Evolutionary conservation across 805 yeast species (phyloP), one percentile per base, ranked within the genome.

Genomic region (Metschnikowia lunata): DNA sequence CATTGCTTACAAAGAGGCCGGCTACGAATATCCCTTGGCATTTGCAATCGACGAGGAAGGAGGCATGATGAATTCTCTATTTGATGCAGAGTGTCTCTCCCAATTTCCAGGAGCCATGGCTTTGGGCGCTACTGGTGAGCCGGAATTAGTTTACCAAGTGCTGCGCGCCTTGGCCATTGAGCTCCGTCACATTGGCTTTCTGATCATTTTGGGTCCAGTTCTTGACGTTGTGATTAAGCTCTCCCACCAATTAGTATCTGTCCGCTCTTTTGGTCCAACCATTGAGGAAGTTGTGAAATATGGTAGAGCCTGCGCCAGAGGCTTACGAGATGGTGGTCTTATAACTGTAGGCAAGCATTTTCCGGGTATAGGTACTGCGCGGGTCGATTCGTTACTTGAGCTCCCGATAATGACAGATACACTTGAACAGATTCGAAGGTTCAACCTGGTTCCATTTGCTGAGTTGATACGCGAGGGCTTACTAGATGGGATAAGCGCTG

Each of bases 31-130:
- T 47, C 85, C 85, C 0, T 56, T 80, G 23, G 60, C 76, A 55
- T 74, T 80, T 50, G 80, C 80, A 18, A 71, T 80, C 13, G 85
- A 80, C 56, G 82, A 78, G 57, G 85, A 80, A 54, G 79, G 82
- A 7, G 85, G 85, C 1, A 76, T 78, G 80, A 67, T 80, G 60
- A 79, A 79, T 59, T 71, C 79, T 28, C 62, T 80, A 37, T 76
- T 74, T 54, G 85, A 80, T 56, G 69, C 73, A 8, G 69, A 69
- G 8, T 64, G 61, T 45, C 58, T 80, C 15, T 73, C 80, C 8
- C 84, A 79, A 56, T 79, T 75, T 52, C 85, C 85, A 1, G 79
- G 84, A 5, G 82, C 82, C 26, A 80, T 80, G 85, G 83, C 81
- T 3, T 58, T 80, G 18, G 76, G 78, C 3, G 83, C 84, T 15